Evolutionary conservation across 129 eudicot species (phyloP), one percentile per base, ranked within the genome.

Genomic region (Lonicera japonica): DNA sequence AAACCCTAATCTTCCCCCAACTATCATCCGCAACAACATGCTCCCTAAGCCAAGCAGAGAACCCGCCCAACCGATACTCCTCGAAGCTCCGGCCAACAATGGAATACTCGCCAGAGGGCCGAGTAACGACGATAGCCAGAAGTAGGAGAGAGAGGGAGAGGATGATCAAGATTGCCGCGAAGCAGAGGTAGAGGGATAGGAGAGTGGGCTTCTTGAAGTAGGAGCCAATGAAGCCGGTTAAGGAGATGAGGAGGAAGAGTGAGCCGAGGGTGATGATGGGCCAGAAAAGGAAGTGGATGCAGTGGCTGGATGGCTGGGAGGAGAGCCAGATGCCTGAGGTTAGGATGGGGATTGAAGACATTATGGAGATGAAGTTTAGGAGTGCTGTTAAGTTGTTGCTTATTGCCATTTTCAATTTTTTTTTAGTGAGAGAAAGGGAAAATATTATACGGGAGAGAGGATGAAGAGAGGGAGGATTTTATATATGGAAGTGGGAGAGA

Each of bases 321-420:
- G 98, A 88, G 25, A 92, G 86, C 96, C 96, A 92, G 58, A 85
- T 79, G 58, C 95, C 98, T 65, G 96, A 65, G 66, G 98, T 65
- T 56, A 87, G 80, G 70, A 91, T 82, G 36, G 96, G 98, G 69
- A 91, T 80, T 50, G 98, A 91, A 12, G 96, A 91, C 59, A 91
- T 79, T 10, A 91, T 54, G 0, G 96, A 90, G 23, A 87, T 65
- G 84, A 87, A 84, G 86, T 91, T 91, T 0, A 91, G 77, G 29
- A 79, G 59, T 60, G 98, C 96, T 47, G 84, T 87, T 53, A 91
- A 41, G 96, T 87, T 91, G 88, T 91, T 91, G 86, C 86, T 78
- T 18, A 91, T 73, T 41, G 86, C 90, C 98, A 91, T 91, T 29
- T 29, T 29, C 2, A 29, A 29, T 29, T 29, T 29, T 29, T 29